Percentiles rank a stretch among this genome's conserved stretches.
These are phyloP conservation scores for Penicillium subrubescens DNA, from an alignment of 495 filamentous ascomycete genomes.

Conservation along the genomic window DNA sequence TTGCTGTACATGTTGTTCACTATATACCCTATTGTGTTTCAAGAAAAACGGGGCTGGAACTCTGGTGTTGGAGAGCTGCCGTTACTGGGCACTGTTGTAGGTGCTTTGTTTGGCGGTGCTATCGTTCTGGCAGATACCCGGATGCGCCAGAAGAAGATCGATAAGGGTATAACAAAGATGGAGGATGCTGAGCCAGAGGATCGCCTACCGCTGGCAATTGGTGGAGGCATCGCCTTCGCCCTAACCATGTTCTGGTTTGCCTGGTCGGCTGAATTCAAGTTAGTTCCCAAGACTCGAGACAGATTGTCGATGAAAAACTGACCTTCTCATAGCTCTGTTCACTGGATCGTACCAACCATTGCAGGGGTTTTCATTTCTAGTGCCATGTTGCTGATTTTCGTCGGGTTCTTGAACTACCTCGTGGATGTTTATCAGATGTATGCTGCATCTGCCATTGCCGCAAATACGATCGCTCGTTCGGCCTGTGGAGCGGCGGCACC, in stretches of 20 bases:
- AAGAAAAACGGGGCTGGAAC: conserved; percentile 54
- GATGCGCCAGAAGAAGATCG: conserved; percentile 35
- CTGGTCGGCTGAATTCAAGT: conserved; percentile 50
- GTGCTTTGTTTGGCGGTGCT: conserved; percentile 42
- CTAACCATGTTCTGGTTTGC: conserved; percentile 60
- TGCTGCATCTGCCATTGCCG: conserved; percentile 33
- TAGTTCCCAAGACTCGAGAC: conserved; percentile 12
- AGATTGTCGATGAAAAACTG: conserved; percentile 18
- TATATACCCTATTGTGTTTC: conserved; percentile 24
- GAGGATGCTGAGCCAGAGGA: conserved; percentile 44
- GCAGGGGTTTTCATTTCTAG: conserved; percentile 40
- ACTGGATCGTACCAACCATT: conserved; percentile 52
- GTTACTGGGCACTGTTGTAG: conserved; percentile 51
- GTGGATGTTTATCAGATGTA: conserved; percentile 34
- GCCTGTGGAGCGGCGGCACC: conserved; percentile 34
- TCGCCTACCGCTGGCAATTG: conserved; percentile 55
- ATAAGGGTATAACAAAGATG: conserved; percentile 32
- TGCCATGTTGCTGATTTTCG: conserved; percentile 41
- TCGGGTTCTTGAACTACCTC: conserved; percentile 34
- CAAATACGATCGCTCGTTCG: conserved; percentile 32
- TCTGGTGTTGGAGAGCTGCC: conserved; percentile 53
- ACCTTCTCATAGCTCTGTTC: conserved; percentile 29
- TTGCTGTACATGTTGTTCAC: conserved; percentile 57
- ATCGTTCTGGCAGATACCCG: conserved; percentile 39
- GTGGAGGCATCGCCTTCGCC: conserved; percentile 57